Evolutionary conservation across 2,329 filamentous ascomycete species (phyloP).

Genomic region (Aureobasidium sp.): DNA sequence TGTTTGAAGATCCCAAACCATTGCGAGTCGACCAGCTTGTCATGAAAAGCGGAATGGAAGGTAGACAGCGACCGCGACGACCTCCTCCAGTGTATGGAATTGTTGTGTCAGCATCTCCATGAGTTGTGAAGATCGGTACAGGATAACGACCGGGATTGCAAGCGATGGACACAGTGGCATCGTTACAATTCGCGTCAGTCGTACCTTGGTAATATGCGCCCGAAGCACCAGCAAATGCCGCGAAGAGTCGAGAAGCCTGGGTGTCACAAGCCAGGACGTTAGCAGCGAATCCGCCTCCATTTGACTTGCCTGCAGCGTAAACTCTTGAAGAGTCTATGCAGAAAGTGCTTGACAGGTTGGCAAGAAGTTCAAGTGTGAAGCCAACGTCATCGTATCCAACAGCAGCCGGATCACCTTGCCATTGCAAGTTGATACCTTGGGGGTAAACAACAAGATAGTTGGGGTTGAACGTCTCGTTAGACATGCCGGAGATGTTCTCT

Average conservation of each 20-base stretch:
- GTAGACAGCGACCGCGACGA: conserved; percentile 23
- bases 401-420: conserved; percentile 39
- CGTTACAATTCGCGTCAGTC: conserved; percentile 18
- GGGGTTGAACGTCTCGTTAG: conserved; percentile 38
- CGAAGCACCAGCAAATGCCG: conserved; percentile 45
- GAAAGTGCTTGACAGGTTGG: conserved; percentile 33
- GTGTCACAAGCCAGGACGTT: conserved; percentile 41
- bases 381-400: conserved; percentile 35
- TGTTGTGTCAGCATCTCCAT: conserved; percentile 36
- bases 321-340: conserved; percentile 39
- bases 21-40: conserved; percentile 34
- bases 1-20: conserved; percentile 23
- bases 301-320: conserved; percentile 45
- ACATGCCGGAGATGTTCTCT: conserved; percentile 40
- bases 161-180: conserved; percentile 19
- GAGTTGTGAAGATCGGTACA: conserved; percentile 39
- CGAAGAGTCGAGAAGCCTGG: conserved; percentile 36
- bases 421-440: conserved; percentile 31
- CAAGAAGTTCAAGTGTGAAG: conserved; percentile 38
- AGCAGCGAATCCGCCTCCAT: conserved; percentile 46
- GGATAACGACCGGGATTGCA: conserved; percentile 25
- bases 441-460: conserved; percentile 41
- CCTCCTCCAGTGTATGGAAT: conserved; percentile 36
- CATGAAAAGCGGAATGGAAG: conserved; percentile 28
- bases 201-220: conserved; percentile 40